Percentiles rank a stretch among this genome's conserved stretches.
Evolutionary conservation across 169 alveolate genomes (phyloP).

Genomic region (Plasmodium ovale): DNA sequence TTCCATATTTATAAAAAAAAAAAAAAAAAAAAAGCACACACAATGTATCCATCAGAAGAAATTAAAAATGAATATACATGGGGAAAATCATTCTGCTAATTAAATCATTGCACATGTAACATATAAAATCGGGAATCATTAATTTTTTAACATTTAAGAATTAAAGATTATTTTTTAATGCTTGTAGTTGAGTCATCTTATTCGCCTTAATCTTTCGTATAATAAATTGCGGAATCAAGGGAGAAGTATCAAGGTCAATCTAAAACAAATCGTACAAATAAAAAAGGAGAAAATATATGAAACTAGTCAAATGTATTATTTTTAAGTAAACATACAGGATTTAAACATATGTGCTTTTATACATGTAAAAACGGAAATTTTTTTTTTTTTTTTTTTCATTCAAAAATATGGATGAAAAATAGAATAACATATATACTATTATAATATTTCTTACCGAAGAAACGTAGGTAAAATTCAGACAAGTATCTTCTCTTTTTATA

Average conservation of each 20-base stretch:
- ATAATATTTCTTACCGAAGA: slow-evolving; percentile 27
- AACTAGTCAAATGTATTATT: too few species aligned
- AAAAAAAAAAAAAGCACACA: slow-evolving; percentile 14
- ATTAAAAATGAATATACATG: slow-evolving; percentile 2
- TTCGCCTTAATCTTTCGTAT: slow-evolving; percentile 44
- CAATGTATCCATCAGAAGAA: not conserved
- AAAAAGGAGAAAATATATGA: not conserved
- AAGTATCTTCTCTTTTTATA: slow-evolving; percentile 3
- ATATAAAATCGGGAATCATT: not conserved
- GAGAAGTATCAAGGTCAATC: slow-evolving; percentile 37
- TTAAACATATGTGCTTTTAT: not conserved
- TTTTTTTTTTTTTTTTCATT: too few species aligned
- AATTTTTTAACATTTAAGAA: not conserved
- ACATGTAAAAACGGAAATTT: too few species aligned
- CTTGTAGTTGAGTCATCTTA: slow-evolving; percentile 14
- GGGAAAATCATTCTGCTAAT: not conserved
- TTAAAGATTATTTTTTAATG: slow-evolving; percentile 20
- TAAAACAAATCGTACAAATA: not conserved
- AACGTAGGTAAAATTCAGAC: slow-evolving; percentile 31
- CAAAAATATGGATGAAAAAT: too few species aligned
- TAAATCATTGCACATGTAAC: not conserved
- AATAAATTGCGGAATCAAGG: slow-evolving; percentile 48
- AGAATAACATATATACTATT: not conserved
- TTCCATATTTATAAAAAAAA: not conserved
- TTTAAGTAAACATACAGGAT: not conserved